These are phyloP conservation scores for Tricholoma furcatifolium DNA, from an alignment of 768 basidiomycete genomes.

Conservation along the genomic window DNA sequence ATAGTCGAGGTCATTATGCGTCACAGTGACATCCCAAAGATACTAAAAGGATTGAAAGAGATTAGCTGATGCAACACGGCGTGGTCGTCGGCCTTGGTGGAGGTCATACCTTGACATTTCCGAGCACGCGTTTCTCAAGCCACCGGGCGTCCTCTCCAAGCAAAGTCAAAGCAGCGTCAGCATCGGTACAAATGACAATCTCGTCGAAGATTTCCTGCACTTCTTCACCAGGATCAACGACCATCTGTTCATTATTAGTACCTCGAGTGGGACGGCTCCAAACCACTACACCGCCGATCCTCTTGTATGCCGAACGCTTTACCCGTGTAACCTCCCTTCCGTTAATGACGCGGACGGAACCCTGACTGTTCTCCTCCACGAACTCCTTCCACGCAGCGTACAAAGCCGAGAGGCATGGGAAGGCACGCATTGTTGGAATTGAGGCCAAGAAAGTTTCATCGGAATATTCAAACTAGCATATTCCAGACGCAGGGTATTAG, in stretches of 20 bases:
- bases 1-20: slow-evolving; percentile 45
- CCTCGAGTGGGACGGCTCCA: slow-evolving; percentile 27
- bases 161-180: slow-evolving; percentile 24
- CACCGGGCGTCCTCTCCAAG: slow-evolving; percentile 25
- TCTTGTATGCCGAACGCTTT: slow-evolving; percentile 18
- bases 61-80: neutral
- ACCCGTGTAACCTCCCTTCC: slow-evolving; percentile 27
- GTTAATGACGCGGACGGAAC: slow-evolving; percentile 23
- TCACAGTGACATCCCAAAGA: slow-evolving; percentile 47
- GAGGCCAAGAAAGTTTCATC: slow-evolving; percentile 27
- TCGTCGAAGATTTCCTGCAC: slow-evolving; percentile 24
- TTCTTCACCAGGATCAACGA: slow-evolving; percentile 27
- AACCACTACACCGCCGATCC: slow-evolving; percentile 19
- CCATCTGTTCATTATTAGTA: slow-evolving; percentile 25
- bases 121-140: slow-evolving; percentile 28
- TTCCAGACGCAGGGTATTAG: neutral
- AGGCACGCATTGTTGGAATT: slow-evolving; percentile 29
- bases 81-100: neutral
- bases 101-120: slow-evolving; percentile 28
- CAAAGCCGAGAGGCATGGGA: slow-evolving; percentile 25
- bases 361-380: slow-evolving; percentile 24
- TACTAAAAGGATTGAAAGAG: slow-evolving; percentile 20
- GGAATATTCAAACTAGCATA: slow-evolving; percentile 34
- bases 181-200: slow-evolving; percentile 27
- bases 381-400: slow-evolving; percentile 26